Evolutionary conservation across 2,329 filamentous ascomycete species (phyloP).

Genomic region (Aureobasidium pullulans): DNA sequence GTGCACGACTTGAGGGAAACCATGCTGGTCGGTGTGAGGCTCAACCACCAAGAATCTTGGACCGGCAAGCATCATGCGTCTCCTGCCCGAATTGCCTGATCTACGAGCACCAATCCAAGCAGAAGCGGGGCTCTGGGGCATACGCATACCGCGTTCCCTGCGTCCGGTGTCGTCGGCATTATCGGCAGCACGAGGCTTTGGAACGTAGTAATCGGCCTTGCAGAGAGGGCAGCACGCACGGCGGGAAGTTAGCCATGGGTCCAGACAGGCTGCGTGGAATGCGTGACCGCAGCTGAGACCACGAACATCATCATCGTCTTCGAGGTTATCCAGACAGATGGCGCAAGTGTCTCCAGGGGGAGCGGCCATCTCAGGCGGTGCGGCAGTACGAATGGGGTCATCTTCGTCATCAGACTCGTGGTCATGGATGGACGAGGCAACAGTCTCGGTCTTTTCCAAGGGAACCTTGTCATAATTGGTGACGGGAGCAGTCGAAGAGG

Average conservation of each 20-base stretch:
- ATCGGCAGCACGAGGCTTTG: conserved; percentile 70
- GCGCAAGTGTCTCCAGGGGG: conserved; percentile 88
- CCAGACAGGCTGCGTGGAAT: conserved; percentile 91
- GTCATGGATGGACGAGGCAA: conserved; percentile 22
- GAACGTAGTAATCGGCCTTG: conserved; percentile 95
- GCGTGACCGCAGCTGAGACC: conserved; percentile 95
- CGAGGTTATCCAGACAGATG: conserved; percentile 89
- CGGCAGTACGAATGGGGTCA: conserved; percentile 70
- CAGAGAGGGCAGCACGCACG: conserved; percentile 94
- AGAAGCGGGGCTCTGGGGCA: conserved; percentile 22
- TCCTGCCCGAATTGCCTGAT: conserved; percentile 20
- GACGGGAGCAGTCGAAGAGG: conserved; percentile 15
- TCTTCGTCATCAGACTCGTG: conserved; percentile 57
- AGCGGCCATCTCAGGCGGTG: conserved; percentile 72
- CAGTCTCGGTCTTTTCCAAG: conserved; percentile 26
- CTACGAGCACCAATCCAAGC: conserved; percentile 24
- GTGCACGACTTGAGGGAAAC: background rate
- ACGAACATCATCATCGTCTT: conserved; percentile 92
- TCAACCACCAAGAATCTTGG: conserved; percentile 22
- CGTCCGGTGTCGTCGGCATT: conserved; percentile 24
- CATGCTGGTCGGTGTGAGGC: conserved; percentile 9
- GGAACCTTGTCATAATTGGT: conserved; percentile 25
- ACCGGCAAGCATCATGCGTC: conserved; percentile 22
- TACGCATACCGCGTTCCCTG: conserved; percentile 14
- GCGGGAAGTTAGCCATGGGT: conserved; percentile 91